Evolutionary conservation across 345 rosid genomes (phyloP), one percentile per base, ranked within the genome.

Genomic region (Brassica rapa): DNA sequence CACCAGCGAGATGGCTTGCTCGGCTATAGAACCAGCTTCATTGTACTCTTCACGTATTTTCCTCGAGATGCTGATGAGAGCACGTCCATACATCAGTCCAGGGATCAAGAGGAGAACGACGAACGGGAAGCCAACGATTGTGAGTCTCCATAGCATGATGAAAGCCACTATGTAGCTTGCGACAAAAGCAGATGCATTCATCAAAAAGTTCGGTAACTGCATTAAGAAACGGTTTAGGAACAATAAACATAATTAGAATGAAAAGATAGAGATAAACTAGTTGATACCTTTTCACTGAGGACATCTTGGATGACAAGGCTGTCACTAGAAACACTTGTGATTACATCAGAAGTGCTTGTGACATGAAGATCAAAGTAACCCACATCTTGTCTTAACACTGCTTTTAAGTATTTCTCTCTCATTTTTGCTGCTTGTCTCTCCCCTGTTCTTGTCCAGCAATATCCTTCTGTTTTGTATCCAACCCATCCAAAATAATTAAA

Each of bases 301-400:
- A 96, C 89, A 80, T 93, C 97, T 90, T 93, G 98, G 75, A 93
- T 91, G 15, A 91, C 91, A 43, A 93, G 87, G 41, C 94, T 93
- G 78, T 93, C 98, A 32, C 93, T 89, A 24, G 97, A 93, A 66
- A 93, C 93, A 82, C 91, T 90, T 59, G 92, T 90, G 77, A 91
- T 87, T 59, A 91, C 86, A 77, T 93, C 98, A 9, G 95, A 94
- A 70, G 96, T 93, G 86, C 91, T 87, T 53, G 98, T 90, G 76
- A 88, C 98, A 69, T 69, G 24, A 21, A 94, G 89, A 83, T 93
- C 98, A 82, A 90, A 93, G 87, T 90, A 93, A 3, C 94, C 89
- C 55, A 91, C 96, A 82, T 93, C 98, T 86, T 93, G 97, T 75
- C 90, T 91, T 86, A 93, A 81, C 41, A 91, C 98, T 25, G 97